Evolutionary conservation across 192 early-diverging fungal genomes (phyloP), one percentile per base, ranked within the genome.

Genomic region (Blastocladiella britannica): DNA sequence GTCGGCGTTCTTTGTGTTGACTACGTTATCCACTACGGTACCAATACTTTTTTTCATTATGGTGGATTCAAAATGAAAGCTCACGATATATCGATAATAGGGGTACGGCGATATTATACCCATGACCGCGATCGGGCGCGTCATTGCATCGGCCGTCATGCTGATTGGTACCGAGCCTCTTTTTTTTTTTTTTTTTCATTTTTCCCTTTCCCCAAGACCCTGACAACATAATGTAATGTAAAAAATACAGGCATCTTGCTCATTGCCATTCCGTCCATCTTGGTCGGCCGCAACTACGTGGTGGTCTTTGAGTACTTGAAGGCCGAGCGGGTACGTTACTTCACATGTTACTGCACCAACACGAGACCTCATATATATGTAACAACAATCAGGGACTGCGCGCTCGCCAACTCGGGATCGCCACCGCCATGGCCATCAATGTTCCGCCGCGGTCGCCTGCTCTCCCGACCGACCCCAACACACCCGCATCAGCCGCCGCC

Each of bases 181-280:
- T 26, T n/a, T 56, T 29, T 23, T 26, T 26, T 51, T 23, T 25
- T 15, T 22, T 29, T 12, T 52, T 20, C n/a, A 57, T 58, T 1
- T 28, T 25, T 5, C 29, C 53, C 20, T 3, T 57, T 28, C 9
- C 23, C 15, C 15, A 0, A 8, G 27, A 5, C 18, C 2, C 4
- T 51, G 26, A 22, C 1, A 18, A 53, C 15, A 22, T 8, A n/a
- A 25, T n/a, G n/a, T n/a, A n/a, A n/a, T n/a, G n/a, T n/a, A n/a
- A n/a, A n/a, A n/a, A n/a, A n/a, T n/a, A n/a, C n/a, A n/a, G n/a
- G n/a, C 5, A 30, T 51, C n/a, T 57, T 72, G 72, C 64, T 88
- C 25, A 88, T 88, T 63, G 82, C 85, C 0, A 59, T 88, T 59
- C 86, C 86, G 9, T 88, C 86, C 5, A 88, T 88, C 55, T 86